Base-by-base conservation (phyloP, 2,329 filamentous ascomycete species). In the Colletotrichum lupini region DNA sequence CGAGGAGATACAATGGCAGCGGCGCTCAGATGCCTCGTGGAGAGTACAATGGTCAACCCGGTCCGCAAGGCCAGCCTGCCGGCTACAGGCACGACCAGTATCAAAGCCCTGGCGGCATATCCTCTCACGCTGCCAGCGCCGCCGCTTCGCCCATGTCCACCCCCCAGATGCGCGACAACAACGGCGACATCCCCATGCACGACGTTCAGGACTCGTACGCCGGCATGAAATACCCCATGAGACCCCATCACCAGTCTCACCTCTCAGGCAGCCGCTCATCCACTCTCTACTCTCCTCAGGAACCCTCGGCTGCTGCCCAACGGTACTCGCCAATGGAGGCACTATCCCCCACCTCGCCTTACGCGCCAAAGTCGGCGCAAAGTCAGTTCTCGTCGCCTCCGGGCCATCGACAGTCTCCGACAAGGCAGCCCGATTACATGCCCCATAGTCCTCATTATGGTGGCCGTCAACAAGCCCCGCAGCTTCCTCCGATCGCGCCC, bases 321-420 rank as follows among this genome's bases (percentile, higher is more conserved):
- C 92, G 95, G 80, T 98, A 98, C 84, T 98, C 96, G 59, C 97
- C 96, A 76, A 98, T 98, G 95, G 96, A 98, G 82, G 90, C 91
- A 19, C 86, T 97, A 74, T 95, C 95, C 74, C 94, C 95, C 53
- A 91, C 92, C 42, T 93, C 94, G 68, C 92, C 95, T 42, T 97
- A 97, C 84, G 89, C 90, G 58, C 80, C 88, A 85, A 84, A 93
- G 86, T 81, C 90, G 87, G 75, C 90, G 85, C 80, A 86, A 53
- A 87, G 81, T 76, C 85, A 93, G 85, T 86, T 87, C 82, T 78
- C 86, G 77, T 82, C 85, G 81, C 83, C 88, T 77, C 82, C 88
- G 77, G 80, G 85, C 77, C 87, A 89, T 77, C 91, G 94, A 74
- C 93, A 95, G 81, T 98, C 95, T 75, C 96, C 96, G 53, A 93